phyloP scores from a whole-genome alignment of 2,329 filamentous ascomycete species.

The Colletotrichum sp. region DNA sequence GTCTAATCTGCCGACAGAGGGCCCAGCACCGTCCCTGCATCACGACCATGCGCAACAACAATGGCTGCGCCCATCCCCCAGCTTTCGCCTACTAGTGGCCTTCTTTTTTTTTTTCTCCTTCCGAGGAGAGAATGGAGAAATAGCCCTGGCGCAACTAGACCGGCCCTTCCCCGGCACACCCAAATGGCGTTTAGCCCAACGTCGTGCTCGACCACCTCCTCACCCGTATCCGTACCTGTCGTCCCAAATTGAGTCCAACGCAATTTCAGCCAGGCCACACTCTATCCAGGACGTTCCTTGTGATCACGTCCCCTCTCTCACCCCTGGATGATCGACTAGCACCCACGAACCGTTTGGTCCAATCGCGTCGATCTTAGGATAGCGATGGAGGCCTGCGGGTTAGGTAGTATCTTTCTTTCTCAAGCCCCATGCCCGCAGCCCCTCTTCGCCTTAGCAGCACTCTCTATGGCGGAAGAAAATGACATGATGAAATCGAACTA shows the following conservation, averaged over 20 bases:
- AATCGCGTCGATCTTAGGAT: background rate
- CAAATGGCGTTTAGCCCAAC: background rate
- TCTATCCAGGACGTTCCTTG: conserved; percentile 4
- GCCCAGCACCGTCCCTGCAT: conserved; percentile 4
- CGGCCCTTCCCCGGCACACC: background rate
- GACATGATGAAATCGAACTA: background rate
- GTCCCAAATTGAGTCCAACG: conserved; percentile 1
- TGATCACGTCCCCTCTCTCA: conserved; percentile 16
- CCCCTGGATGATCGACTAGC: conserved; percentile 16
- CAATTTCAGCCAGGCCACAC: background rate
- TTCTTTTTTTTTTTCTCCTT: background rate
- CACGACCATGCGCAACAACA: background rate
- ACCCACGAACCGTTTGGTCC: background rate
- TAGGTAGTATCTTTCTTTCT: background rate
- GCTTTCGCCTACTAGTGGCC: background rate
- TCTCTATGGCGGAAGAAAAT: conserved; percentile 1
- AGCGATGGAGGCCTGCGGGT: background rate
- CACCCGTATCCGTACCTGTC: conserved; percentile 5
- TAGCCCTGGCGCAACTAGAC: background rate
- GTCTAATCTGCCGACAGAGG: background rate
- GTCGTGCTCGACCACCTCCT: background rate
- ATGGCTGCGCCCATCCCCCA: background rate
- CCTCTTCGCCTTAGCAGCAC: background rate
- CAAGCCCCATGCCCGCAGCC: background rate
- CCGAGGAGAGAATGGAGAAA: background rate